Evolutionary conservation across 257 asterid genomes (phyloP).

Genomic region (Solanum stenotomum): DNA sequence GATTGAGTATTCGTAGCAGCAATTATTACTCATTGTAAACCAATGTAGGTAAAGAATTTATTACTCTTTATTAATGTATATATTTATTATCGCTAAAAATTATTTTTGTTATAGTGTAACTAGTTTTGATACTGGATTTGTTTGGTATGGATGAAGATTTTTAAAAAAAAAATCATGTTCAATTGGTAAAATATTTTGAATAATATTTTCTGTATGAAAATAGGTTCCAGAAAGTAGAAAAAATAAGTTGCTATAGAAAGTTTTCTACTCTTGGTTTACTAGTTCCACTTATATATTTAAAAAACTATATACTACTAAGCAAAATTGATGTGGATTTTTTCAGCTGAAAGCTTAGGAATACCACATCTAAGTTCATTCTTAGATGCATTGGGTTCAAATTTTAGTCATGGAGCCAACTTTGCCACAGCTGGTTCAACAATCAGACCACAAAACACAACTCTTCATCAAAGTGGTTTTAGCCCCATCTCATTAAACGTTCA

Average conservation of each 20-base stretch:
- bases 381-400: conserved; percentile 82
- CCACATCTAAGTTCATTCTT: conserved; percentile 74
- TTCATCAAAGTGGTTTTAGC: conserved; percentile 70
- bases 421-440: conserved; percentile 93
- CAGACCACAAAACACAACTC: conserved; percentile 71
- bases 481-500: conserved; percentile 77
- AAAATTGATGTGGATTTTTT: neutral
- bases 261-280: neutral
- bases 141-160: too few relatives aligned
- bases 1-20: too few relatives aligned
- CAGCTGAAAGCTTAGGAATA: conserved; percentile 62
- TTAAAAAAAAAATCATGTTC: too few relatives aligned
- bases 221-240: too few relatives aligned
- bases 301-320: neutral
- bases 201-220: too few relatives aligned
- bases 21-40: too few relatives aligned
- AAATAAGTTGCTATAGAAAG: neutral
- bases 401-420: conserved; percentile 81
- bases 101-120: too few relatives aligned
- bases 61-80: too few relatives aligned
- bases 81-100: too few relatives aligned
- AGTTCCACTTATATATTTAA: neutral
- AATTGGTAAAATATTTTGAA: too few relatives aligned
- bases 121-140: too few relatives aligned
- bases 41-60: too few relatives aligned